These are phyloP conservation scores for Akanthomyces uredinophilus DNA, from an alignment of 2,329 filamentous ascomycete species.

Conservation along the genomic window DNA sequence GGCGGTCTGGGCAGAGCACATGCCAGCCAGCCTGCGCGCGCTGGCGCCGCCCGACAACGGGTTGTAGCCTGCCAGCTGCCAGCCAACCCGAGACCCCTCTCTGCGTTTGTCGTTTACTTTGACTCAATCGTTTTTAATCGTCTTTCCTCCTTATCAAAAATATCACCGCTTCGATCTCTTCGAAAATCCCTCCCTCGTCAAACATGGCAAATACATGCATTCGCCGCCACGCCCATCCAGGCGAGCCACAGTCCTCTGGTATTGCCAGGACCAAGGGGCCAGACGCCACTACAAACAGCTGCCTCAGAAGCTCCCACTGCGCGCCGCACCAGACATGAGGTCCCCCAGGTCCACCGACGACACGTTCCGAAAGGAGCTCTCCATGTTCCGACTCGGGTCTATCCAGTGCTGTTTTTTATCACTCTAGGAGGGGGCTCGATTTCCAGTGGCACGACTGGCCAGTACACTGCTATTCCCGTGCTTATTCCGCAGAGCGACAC, in stretches of 20 bases:
- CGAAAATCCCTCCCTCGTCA: background rate
- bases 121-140: background rate
- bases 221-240: no score
- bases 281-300: constrained; percentile 3
- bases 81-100: constrained; percentile 2
- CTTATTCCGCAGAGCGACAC: background rate
- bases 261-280: background rate
- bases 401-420: background rate
- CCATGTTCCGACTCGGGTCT: constrained; percentile 1
- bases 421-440: background rate
- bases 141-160: background rate
- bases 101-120: background rate
- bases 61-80: background rate
- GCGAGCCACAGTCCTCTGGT: background rate
- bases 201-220: background rate
- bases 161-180: background rate
- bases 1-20: constrained; percentile 4
- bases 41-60: background rate
- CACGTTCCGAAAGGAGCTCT: background rate
- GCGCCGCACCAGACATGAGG: constrained; percentile 1
- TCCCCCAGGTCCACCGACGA: background rate
- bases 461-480: background rate
- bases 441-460: background rate
- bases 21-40: background rate
- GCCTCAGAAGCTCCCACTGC: constrained; percentile 12